Conservation (phyloP, 2,329 filamentous ascomycete genomes). For the Trichoderma gracile region DNA sequence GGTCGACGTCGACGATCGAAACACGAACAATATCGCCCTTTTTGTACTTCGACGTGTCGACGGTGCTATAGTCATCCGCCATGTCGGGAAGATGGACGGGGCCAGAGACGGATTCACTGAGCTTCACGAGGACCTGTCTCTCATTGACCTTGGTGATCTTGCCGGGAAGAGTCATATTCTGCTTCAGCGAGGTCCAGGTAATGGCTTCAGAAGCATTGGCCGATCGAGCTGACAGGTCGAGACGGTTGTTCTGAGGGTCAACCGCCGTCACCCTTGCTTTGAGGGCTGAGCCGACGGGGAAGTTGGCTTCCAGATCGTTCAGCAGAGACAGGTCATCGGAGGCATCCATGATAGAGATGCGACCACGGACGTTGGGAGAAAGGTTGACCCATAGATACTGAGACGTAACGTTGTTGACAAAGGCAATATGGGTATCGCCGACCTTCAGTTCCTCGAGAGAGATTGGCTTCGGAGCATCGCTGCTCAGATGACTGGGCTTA, state of each 20-base stretch:
- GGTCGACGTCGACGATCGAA: slow-evolving; percentile 79
- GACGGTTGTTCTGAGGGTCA: slow-evolving; percentile 68
- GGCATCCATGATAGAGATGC: slow-evolving; percentile 78
- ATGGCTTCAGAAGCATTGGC: slow-evolving; percentile 51
- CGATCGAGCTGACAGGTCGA: slow-evolving; percentile 82
- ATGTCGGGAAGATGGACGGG: slow-evolving; percentile 82
- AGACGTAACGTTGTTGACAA: slow-evolving; percentile 84
- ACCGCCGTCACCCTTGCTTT: slow-evolving; percentile 76
- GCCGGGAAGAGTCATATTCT: slow-evolving; percentile 79
- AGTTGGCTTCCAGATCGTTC: slow-evolving; percentile 73
- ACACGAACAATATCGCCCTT: slow-evolving; percentile 88
- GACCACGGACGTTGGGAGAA: slow-evolving; percentile 82
- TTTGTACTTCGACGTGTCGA: slow-evolving; percentile 70
- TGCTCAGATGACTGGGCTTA: slow-evolving; percentile 67
- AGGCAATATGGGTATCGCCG: slow-evolving; percentile 74
- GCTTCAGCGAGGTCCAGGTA: slow-evolving; percentile 69
- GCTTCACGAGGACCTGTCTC: slow-evolving; percentile 78
- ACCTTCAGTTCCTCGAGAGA: slow-evolving; percentile 71
- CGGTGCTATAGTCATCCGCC: slow-evolving; percentile 80
- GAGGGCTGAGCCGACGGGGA: slow-evolving; percentile 86
- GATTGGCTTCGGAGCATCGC: slow-evolving; percentile 51
- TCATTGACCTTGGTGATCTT: slow-evolving; percentile 85
- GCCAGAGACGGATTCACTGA: slow-evolving; percentile 77
- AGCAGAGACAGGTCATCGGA: slow-evolving; percentile 83
- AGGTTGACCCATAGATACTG: slow-evolving; percentile 88